Conservation (phyloP, 345 rosid genomes). For the Limnanthes douglasii region DNA sequence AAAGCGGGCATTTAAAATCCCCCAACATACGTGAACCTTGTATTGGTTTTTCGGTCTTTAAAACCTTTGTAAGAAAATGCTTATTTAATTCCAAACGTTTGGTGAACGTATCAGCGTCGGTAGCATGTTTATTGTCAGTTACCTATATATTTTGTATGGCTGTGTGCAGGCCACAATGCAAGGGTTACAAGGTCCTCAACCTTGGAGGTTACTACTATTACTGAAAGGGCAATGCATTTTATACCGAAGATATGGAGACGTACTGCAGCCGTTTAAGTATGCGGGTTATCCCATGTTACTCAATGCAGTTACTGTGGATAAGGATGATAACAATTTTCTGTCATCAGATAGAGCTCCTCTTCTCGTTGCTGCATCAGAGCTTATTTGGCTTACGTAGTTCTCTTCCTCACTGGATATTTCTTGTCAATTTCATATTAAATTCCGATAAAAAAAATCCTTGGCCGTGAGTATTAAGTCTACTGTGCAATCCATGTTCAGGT, state of each 20-base stretch:
- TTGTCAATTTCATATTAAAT: slow-evolving; percentile 6
- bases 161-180: slow-evolving; percentile 88
- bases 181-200: slow-evolving; percentile 99
- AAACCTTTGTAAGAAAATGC: no score
- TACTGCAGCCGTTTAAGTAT: slow-evolving; percentile 93
- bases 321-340: slow-evolving; percentile 85
- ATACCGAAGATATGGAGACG: slow-evolving; percentile 69
- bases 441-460: slow-evolving; percentile 1
- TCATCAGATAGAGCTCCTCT: slow-evolving; percentile 85
- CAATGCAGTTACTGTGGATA: slow-evolving; percentile 77
- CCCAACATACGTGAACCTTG: no score
- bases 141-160: no score
- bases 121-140: no score
- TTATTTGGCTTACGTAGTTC: slow-evolving; percentile 77
- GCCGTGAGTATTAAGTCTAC: neutral
- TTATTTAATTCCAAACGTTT: no score
- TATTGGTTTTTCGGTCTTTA: no score
- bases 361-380: slow-evolving; percentile 98
- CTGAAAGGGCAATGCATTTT: slow-evolving; percentile 95
- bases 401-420: slow-evolving; percentile 6
- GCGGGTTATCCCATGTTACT: slow-evolving; percentile 99
- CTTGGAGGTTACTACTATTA: slow-evolving; percentile 93
- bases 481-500: slow-evolving; percentile 26
- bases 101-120: no score
- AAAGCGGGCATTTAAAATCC: no score